phyloP scores from a whole-genome alignment of 108 stramenopile genomes.

The Chaetoceros muelleri region DNA sequence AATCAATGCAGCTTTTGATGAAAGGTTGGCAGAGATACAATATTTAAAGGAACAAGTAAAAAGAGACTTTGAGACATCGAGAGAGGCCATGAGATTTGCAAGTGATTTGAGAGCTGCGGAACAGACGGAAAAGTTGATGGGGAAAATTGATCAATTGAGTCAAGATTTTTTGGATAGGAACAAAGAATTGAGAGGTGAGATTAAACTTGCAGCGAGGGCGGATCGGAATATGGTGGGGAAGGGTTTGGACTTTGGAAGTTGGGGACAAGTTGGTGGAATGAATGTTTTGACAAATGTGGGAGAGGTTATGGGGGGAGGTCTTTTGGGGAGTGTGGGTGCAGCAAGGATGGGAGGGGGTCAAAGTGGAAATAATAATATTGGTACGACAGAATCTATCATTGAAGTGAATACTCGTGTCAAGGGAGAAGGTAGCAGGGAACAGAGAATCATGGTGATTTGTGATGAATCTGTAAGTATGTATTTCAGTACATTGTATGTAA shows the following conservation, averaged over 20 bases:
- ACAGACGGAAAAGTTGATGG: conserved; percentile 36
- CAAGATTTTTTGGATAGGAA: conserved; percentile 36
- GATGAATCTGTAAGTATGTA: too few relatives aligned
- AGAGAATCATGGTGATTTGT: neutral
- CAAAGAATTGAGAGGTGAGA: conserved; percentile 15
- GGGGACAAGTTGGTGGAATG: conserved; percentile 43
- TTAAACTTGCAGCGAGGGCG: conserved; percentile 43
- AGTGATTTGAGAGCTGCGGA: conserved; percentile 21
- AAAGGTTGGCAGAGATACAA: conserved; percentile 50
- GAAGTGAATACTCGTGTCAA: conserved; percentile 7
- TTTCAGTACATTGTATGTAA: too few relatives aligned
- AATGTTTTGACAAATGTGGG: conserved; percentile 24
- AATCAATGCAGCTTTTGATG: conserved; percentile 37
- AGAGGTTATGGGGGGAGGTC: neutral
- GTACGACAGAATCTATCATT: conserved; percentile 17
- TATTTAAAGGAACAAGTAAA: conserved; percentile 27
- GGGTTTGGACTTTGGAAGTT: conserved; percentile 60
- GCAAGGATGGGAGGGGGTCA: conserved; percentile 8
- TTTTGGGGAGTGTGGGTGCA: conserved; percentile 28
- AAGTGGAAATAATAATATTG: neutral
- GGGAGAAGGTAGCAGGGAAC: too few relatives aligned
- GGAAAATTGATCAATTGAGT: conserved; percentile 54
- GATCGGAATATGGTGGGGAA: conserved; percentile 32
- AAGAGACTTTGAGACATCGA: conserved; percentile 22
- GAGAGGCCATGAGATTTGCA: conserved; percentile 25